Conservation (phyloP, 1,284 basidiomycete species). For the Fomitopsis schrenkii region DNA sequence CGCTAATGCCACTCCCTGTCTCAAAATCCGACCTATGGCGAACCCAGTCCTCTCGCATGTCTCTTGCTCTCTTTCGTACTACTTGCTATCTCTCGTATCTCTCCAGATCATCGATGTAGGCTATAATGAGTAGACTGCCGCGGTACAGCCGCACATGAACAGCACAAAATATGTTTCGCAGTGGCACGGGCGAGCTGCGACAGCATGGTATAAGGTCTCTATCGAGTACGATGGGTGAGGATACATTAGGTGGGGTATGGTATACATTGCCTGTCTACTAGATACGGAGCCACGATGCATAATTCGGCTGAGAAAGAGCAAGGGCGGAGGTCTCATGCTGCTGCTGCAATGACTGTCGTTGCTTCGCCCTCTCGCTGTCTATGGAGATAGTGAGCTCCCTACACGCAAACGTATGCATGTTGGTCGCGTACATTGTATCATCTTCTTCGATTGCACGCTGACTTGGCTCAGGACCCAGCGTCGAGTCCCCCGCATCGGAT, state of each 20-base stretch:
- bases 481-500: neutral
- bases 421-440: neutral
- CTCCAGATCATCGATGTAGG: too few species aligned
- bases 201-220: neutral
- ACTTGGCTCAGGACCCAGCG: neutral
- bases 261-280: neutral
- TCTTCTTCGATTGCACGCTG: neutral
- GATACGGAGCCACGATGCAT: neutral
- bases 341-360: neutral
- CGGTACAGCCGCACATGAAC: neutral
- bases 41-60: neutral
- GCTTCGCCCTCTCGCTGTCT: neutral
- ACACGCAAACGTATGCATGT: neutral
- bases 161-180: neutral
- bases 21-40: neutral
- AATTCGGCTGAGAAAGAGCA: neutral
- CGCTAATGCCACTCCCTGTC: neutral
- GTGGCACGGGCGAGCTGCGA: too few species aligned
- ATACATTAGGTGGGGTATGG: neutral
- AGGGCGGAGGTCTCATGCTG: constrained; percentile 1
- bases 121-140: too few species aligned
- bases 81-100: too few species aligned
- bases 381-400: neutral
- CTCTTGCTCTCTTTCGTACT: neutral
- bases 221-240: neutral